Conservation (phyloP, 2,329 filamentous ascomycete species). For the Trichoderma lentiforme region DNA sequence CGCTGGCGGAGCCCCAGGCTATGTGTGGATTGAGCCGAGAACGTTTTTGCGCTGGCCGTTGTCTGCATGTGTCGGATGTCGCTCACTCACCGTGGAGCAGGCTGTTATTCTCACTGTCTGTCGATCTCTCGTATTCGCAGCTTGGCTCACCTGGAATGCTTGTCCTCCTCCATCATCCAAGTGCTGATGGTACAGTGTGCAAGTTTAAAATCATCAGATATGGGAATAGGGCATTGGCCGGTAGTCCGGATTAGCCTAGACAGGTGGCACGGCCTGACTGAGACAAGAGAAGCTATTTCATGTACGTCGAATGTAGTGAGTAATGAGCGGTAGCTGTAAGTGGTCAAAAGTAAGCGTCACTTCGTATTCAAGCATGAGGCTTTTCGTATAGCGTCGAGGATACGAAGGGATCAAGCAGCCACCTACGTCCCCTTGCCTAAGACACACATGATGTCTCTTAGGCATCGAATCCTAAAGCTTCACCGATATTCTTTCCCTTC, state of each 20-base stretch:
- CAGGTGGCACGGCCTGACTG: constrained; percentile 1
- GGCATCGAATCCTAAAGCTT: not conserved
- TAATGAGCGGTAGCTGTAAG: not conserved
- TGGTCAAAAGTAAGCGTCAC: constrained; percentile 13
- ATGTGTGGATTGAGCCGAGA: not conserved
- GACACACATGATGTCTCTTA: constrained; percentile 3
- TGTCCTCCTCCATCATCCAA: not conserved
- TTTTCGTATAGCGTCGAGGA: constrained; percentile 16
- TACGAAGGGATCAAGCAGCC: constrained; percentile 16
- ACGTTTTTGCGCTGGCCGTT: not conserved
- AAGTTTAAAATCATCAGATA: not conserved
- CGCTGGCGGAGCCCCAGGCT: not conserved
- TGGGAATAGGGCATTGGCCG: not conserved
- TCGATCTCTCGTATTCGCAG: constrained; percentile 2
- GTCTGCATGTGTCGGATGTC: not conserved
- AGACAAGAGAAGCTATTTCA: constrained; percentile 9
- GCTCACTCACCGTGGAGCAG: not conserved
- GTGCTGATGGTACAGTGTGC: not conserved
- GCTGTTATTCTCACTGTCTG: not conserved
- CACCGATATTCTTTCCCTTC: not conserved
- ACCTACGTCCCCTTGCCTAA: constrained; percentile 14
- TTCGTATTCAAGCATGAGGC: constrained; percentile 17
- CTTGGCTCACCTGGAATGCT: not conserved
- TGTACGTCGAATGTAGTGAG: constrained; percentile 8
- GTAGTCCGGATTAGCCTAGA: not conserved